A percentile compares a stretch with the other conserved stretches of the same genome.
These are phyloP conservation scores for Schizopora paradoxa DNA, from an alignment of 1,284 basidiomycete species.

Conservation along the genomic window DNA sequence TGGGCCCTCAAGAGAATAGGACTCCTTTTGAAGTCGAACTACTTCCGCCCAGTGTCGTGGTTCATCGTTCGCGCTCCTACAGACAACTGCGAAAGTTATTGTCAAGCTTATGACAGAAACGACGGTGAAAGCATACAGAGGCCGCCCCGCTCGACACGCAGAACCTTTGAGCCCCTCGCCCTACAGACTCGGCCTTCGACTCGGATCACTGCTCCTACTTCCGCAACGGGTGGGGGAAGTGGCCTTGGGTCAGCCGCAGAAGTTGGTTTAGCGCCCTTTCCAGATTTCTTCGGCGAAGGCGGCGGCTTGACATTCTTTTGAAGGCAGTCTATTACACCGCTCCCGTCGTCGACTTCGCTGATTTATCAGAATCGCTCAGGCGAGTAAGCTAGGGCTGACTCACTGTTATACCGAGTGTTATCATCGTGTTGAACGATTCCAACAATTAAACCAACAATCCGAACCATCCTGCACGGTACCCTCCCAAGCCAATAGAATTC, in stretches of 20 bases:
- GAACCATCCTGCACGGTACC: constrained; percentile 61
- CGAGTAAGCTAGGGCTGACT: constrained; percentile 3
- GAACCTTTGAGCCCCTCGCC: constrained; percentile 39
- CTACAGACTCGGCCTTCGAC: constrained; percentile 44
- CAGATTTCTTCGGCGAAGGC: not conserved
- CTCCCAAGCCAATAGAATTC: constrained; percentile 68
- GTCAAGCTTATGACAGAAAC: constrained; percentile 10
- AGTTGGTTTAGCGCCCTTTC: not conserved
- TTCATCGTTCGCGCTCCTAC: constrained; percentile 52
- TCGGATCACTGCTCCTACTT: constrained; percentile 44
- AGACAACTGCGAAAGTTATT: constrained; percentile 33
- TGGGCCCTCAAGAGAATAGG: constrained; percentile 41
- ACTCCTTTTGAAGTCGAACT: constrained; percentile 44
- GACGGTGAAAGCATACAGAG: constrained; percentile 34
- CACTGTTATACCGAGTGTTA: constrained; percentile 42
- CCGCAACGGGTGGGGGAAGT: constrained; percentile 33
- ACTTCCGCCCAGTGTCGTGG: constrained; percentile 53
- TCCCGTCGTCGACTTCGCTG: constrained; percentile 64
- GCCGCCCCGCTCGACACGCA: constrained; percentile 36
- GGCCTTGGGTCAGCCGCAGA: constrained; percentile 5
- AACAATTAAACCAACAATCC: constrained; percentile 57
- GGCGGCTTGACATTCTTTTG: constrained; percentile 31
- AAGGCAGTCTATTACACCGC: constrained; percentile 60
- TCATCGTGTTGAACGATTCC: constrained; percentile 56
- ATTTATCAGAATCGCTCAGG: constrained; percentile 12